Base-by-base conservation (phyloP, 768 basidiomycete genomes). In the Amanita thiersii region DNA sequence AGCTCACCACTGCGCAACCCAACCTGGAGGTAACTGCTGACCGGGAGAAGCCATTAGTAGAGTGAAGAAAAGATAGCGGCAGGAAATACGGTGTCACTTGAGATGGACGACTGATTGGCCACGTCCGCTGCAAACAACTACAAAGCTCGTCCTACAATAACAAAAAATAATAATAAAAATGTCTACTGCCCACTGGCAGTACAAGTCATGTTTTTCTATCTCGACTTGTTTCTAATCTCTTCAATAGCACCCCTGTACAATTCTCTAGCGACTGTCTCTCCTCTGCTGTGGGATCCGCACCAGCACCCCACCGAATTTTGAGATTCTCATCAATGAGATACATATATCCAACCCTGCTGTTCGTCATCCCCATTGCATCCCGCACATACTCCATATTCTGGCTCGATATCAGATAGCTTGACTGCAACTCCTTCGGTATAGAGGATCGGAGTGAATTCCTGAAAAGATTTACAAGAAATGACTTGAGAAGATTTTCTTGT, bases 401-500 rank as follows among this genome's bases (percentile, higher is more conserved):
- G 40, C 69, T 75, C 2, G 88, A 87, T 42, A 91, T 72, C 33
- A 92, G 65, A 57, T 91, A 93, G 6, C 72, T 82, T 4, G 77
- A 45, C 30, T 87, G 86, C 25, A 81, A 61, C 30, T 74, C 64
- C 43, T 63, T 50, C 0, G 91, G 87, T 0, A 91, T 68, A 2
- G 68, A 64, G 17, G 72, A 64, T 39, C 85, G 80, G 15, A 98
- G 73, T 14, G 79, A 76, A 6, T 73, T 74, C n/a, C 82, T 60
- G 64, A 92, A 94, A 41, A 97, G 63, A 38, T 81, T 80, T 39
- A 97, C 85, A 23, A 98, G 77, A 56, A 92, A 75, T 1, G 86
- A 86, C 65, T 96, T 96, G 49, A 98, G 75, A 4, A 86, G 64
- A 61, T 98, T 98, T 59, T 91, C 86, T 64, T 98, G 94, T 19